phyloP scores from a whole-genome alignment of 1,284 basidiomycete species.

The Amylostereum chailletii region DNA sequence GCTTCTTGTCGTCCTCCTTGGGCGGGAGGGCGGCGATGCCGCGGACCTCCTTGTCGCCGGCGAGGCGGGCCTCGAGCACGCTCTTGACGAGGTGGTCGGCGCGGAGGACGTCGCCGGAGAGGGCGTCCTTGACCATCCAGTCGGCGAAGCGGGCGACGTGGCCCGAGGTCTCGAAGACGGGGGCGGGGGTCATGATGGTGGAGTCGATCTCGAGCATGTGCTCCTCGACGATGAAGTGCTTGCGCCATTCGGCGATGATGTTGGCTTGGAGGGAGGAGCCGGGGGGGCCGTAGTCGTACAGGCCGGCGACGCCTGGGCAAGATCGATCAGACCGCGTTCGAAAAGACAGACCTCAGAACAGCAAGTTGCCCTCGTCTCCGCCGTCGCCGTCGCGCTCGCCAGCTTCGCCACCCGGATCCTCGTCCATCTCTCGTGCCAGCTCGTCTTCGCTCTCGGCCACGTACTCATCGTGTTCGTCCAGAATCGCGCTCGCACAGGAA shows the following conservation, averaged over 20 bases:
- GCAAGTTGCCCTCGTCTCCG: too few species aligned
- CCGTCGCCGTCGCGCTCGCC: too few species aligned
- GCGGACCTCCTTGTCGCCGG: constrained; percentile 90
- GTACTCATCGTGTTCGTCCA: too few species aligned
- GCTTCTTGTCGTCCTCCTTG: constrained; percentile 63
- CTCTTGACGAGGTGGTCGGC: constrained; percentile 96
- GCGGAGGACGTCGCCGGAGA: constrained; percentile 94
- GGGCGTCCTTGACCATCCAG: constrained; percentile 97
- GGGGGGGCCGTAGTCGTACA: constrained; percentile 95
- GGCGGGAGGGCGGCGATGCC: constrained; percentile 47
- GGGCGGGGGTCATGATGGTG: constrained; percentile 92
- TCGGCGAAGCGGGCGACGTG: constrained; percentile 98
- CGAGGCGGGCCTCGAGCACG: constrained; percentile 85
- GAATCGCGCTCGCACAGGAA: too few species aligned
- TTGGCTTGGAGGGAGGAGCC: constrained; percentile 96
- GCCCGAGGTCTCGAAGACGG: constrained; percentile 96
- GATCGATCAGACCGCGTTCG: background rate
- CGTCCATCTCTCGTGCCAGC: too few species aligned
- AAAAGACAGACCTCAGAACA: background rate
- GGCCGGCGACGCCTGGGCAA: constrained; percentile 77
- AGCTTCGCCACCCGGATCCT: too few species aligned
- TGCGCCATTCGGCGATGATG: constrained; percentile 94
- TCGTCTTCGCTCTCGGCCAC: too few species aligned
- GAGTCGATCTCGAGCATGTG: constrained; percentile 99
- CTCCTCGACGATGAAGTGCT: constrained; percentile 98